These are phyloP conservation scores for Durusdinium trenchii DNA, from an alignment of 73 alveolate species.

Conservation along the genomic window DNA sequence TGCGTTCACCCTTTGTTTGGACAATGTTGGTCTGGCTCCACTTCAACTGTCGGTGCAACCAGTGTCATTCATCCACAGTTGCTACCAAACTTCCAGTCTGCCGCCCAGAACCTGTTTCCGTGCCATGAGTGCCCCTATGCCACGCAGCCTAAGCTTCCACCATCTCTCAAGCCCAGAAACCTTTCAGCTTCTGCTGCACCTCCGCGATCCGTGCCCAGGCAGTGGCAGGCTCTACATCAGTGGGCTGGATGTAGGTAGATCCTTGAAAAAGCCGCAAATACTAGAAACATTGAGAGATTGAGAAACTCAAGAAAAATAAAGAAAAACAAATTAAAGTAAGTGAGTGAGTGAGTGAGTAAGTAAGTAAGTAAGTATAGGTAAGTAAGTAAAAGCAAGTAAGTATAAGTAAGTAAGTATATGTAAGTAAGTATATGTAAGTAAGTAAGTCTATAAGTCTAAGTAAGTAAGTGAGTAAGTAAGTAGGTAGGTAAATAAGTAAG, in stretches of 20 bases:
- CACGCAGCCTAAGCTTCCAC: no score
- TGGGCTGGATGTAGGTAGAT: slow-evolving; percentile 64
- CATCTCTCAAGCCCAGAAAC: background rate
- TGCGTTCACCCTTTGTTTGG: no score
- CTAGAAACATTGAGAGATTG: background rate
- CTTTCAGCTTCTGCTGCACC: background rate
- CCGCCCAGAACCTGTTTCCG: no score
- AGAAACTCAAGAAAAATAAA: background rate
- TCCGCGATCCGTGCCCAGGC: slow-evolving; percentile 67
- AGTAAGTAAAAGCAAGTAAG: background rate
- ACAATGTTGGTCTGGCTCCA: no score
- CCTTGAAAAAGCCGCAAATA: background rate
- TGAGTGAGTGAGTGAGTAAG: background rate
- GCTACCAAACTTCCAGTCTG: no score
- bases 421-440: background rate
- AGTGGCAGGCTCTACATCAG: slow-evolving; percentile 41
- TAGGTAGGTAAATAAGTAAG: no score
- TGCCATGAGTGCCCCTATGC: no score
- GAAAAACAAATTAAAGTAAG: background rate
- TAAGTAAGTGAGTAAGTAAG: no score
- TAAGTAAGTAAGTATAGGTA: background rate
- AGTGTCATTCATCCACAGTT: no score
- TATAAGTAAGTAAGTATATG: no score
- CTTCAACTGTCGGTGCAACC: no score
- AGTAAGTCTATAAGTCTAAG: no score